A percentile compares a stretch with the other conserved stretches of the same genome.
Conservation (phyloP, 2,329 filamentous ascomycete genomes). For the Thelonectria blattea region DNA sequence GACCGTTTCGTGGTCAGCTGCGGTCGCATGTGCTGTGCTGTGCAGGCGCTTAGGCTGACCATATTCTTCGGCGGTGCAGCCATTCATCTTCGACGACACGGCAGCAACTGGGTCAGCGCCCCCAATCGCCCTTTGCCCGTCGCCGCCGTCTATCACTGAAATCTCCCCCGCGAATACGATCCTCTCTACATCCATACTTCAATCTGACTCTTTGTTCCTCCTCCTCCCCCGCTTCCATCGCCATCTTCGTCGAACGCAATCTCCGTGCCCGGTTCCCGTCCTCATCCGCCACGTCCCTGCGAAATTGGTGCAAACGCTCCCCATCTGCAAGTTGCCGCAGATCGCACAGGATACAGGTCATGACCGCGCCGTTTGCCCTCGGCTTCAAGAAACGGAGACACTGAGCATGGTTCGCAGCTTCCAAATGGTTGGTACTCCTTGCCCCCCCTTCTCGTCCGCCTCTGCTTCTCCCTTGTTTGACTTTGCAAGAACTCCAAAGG, state of each 20-base stretch:
- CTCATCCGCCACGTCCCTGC: background rate
- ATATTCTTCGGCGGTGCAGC: background rate
- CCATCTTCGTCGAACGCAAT: background rate
- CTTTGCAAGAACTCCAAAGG: background rate
- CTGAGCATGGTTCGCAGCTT: conserved; percentile 32
- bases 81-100: background rate
- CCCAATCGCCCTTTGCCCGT: background rate
- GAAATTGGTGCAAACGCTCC: conserved; percentile 16
- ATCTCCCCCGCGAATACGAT: background rate
- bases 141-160: background rate
- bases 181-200: background rate
- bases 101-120: background rate
- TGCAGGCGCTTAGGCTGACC: background rate
- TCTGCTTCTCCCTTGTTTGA: background rate
- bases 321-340: background rate
- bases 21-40: background rate
- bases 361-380: conserved; percentile 28
- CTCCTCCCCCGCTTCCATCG: background rate
- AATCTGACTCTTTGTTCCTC: background rate
- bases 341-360: conserved; percentile 26
- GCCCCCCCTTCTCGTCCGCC: background rate
- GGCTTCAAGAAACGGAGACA: conserved; percentile 35
- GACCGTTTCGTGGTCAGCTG: background rate
- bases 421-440: conserved; percentile 23
- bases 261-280: background rate